Conservation (phyloP, 345 rosid species). For the Dipteronia sinensis region DNA sequence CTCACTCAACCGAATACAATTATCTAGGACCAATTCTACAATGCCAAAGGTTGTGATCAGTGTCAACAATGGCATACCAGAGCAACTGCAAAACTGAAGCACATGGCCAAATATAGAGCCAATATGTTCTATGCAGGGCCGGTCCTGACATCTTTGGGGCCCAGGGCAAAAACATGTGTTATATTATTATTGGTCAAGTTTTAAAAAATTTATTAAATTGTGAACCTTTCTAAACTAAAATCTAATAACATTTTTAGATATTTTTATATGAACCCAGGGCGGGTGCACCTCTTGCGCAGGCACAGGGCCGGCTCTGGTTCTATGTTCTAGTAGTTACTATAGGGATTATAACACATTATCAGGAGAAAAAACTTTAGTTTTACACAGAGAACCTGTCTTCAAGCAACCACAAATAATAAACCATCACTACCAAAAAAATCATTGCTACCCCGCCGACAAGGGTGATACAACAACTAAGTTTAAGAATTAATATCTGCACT, state of each 20-base stretch:
- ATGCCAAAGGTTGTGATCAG: background rate
- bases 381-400: background rate
- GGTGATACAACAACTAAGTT: background rate
- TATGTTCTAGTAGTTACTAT: background rate
- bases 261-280: no score
- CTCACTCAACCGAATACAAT: background rate
- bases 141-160: no score
- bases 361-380: background rate
- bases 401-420: background rate
- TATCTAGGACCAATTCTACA: background rate
- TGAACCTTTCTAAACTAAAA: no score
- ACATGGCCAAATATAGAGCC: background rate
- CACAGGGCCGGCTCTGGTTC: no score
- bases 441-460: background rate
- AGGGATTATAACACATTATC: background rate
- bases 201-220: no score
- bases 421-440: background rate
- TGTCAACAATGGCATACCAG: no score
- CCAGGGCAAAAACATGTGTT: no score
- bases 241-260: no score
- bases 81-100: conserved; percentile 66
- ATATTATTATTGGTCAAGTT: no score
- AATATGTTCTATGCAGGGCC: no score
- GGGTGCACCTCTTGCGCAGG: no score
- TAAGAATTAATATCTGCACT: background rate